Evolutionary conservation across 1,284 basidiomycete genomes (phyloP), one percentile per base, ranked within the genome.

Genomic region (Heterobasidion occidentale): DNA sequence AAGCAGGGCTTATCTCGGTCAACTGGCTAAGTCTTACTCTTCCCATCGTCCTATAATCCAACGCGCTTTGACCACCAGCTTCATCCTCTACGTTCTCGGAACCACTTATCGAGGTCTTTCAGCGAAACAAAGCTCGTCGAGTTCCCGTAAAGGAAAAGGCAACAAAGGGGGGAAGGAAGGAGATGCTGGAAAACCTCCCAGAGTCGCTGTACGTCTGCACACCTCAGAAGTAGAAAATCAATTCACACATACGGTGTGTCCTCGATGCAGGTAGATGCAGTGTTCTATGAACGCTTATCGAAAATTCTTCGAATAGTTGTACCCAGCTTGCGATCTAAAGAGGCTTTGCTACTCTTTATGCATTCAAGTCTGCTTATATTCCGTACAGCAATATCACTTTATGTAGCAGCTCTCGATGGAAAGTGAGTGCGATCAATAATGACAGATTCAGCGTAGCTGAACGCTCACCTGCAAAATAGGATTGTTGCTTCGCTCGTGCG

Each of bases 401-500:
- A 98, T 67, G 94, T 99, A 51, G 95, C 96, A 8, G 85, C 92
- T 53, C 78, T 98, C 52, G 96, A 98, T 66, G 95, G 94, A 69
- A 86, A 88, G 91, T 93, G 65, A 55, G 60, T 54, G 42, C 34
- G 9, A 11, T 9, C 27, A 66, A 88, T 74, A 9, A 36, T 17
- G 36, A 20, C 33, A 47, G 38, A 8, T 27, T 54, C 48, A 27
- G 44, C n/a, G 51, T 54, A 12, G 59, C 19, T 36, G 48, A 52
- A 55, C 42, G 54, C 52, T 45, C 48, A 27, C 45, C 46, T 44
- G 44, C 36, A 54, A 36, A 58, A 14, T 63, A 94, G 92, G 65
- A 96, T 99, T 63, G 96, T 99, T 0, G 93, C 94, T 2, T 92
- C 92, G 17, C 81, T 98, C 8, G 96, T 98, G n/a, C 86, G 94